phyloP scores from a whole-genome alignment of 352 stramenopile genomes.

The Phytophthora podocarpi region DNA sequence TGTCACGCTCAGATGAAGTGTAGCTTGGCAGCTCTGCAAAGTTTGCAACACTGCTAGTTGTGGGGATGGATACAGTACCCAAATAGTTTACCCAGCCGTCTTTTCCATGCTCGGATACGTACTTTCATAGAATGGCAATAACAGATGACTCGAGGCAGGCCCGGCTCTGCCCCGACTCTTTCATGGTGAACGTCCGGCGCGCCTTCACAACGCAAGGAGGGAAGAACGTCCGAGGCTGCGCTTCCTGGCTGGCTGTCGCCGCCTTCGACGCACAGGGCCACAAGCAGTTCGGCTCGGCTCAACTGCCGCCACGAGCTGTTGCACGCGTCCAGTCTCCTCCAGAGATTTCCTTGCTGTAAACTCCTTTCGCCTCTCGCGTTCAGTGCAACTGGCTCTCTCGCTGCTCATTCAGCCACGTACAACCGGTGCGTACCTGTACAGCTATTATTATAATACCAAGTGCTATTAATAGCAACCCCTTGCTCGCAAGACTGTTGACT shows the following conservation, averaged over 20 bases:
- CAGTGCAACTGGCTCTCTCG: constrained; percentile 18
- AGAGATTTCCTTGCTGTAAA: no score
- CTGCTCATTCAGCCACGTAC: not conserved
- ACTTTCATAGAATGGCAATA: not conserved
- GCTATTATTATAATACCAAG: no score
- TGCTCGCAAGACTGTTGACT: no score
- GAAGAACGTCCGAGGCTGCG: constrained; percentile 10
- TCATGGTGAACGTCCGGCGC: constrained; percentile 9
- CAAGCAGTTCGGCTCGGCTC: constrained; percentile 2
- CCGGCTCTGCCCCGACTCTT: not conserved
- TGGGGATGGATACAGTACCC: no score
- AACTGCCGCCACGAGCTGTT: not conserved
- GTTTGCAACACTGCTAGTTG: no score
- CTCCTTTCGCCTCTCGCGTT: not conserved
- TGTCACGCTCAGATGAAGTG: no score
- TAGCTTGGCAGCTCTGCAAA: no score
- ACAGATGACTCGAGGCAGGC: not conserved
- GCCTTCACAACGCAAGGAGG: constrained; percentile 19
- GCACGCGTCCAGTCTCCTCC: no score
- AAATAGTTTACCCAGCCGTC: no score
- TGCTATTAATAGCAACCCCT: no score
- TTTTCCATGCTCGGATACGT: no score
- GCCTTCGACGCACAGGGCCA: constrained; percentile 1
- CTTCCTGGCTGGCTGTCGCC: constrained; percentile 2
- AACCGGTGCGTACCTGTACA: not conserved